Percentiles rank a stretch among this genome's conserved stretches.
Evolutionary conservation across 441 rosid species (phyloP).

Genomic region (Pelargonium myrrhifolium): DNA sequence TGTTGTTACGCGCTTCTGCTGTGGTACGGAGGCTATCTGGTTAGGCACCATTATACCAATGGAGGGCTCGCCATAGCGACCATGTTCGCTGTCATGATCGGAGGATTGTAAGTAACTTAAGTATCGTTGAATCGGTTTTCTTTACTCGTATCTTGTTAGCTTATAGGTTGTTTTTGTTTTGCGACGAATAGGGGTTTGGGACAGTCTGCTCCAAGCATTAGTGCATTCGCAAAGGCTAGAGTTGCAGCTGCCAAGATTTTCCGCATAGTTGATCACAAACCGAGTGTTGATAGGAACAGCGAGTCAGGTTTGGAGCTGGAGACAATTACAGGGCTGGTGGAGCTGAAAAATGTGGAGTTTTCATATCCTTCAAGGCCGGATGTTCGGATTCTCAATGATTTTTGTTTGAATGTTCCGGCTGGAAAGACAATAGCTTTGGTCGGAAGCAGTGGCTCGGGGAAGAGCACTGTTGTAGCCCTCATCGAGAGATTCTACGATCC

Average conservation of each 20-base stretch:
- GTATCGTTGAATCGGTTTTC: conserved; percentile 1
- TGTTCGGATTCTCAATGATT: conserved; percentile 65
- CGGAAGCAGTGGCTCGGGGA: conserved; percentile 98
- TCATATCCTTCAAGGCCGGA: conserved; percentile 92
- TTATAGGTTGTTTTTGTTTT: conserved; percentile 9
- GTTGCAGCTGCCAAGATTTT: conserved; percentile 91
- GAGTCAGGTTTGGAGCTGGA: conserved; percentile 67
- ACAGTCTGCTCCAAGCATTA: conserved; percentile 91
- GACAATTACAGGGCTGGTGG: conserved; percentile 71
- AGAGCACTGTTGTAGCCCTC: conserved; percentile 97
- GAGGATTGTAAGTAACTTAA: conserved; percentile 77
- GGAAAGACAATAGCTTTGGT: conserved; percentile 98
- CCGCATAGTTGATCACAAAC: conserved; percentile 83
- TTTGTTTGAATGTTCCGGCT: conserved; percentile 73
- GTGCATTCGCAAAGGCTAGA: conserved; percentile 88
- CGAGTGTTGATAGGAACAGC: conserved; percentile 51
- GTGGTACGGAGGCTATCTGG: conserved; percentile 97
- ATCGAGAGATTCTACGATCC: conserved; percentile 98
- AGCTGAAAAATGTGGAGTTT: conserved; percentile 78
- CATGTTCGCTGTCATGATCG: conserved; percentile 98
- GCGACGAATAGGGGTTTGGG: conserved; percentile 69
- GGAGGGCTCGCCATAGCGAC: conserved; percentile 98
- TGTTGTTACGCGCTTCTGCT: conserved; percentile 93
- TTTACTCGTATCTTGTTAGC: background rate
- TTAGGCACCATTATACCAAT: conserved; percentile 86